Evolutionary conservation across 768 basidiomycete species (phyloP).

Genomic region (Punctularia strigosozonata): DNA sequence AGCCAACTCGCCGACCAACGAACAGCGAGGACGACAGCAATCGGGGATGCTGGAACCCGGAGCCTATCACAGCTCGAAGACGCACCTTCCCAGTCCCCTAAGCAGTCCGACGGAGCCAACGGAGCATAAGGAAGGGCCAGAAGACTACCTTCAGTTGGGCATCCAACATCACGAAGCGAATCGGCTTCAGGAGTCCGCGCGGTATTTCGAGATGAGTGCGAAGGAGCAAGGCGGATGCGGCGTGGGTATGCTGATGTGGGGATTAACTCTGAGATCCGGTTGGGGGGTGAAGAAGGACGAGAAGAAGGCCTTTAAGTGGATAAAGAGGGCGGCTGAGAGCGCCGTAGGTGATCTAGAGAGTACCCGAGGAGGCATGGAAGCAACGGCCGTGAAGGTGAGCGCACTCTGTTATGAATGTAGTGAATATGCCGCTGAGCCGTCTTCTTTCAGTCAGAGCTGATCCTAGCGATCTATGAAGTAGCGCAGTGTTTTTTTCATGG

Average conservation of each 20-base stretch:
- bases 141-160: conserved; percentile 64
- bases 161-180: conserved; percentile 73
- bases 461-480: conserved; percentile 85
- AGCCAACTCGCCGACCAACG: conserved; percentile 4
- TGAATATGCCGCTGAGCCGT: not conserved
- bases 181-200: conserved; percentile 53
- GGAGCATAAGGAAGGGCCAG: conserved; percentile 28
- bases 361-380: conserved; percentile 41
- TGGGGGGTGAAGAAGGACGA: conserved; percentile 84
- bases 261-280: conserved; percentile 71
- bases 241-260: conserved; percentile 91
- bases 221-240: conserved; percentile 68
- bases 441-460: conserved; percentile 52
- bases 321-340: conserved; percentile 69
- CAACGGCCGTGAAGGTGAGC: conserved; percentile 40
- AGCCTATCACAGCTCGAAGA: not conserved
- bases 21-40: not conserved
- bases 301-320: conserved; percentile 69
- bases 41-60: not conserved
- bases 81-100: conserved; percentile 2
- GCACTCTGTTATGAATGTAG: not conserved
- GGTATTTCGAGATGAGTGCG: conserved; percentile 68
- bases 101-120: conserved; percentile 6
- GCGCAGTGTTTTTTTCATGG: conserved; percentile 90
- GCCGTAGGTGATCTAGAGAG: conserved; percentile 70